Base-by-base conservation (phyloP, 768 basidiomycete genomes). In the Amanita pseudoporphyria region DNA sequence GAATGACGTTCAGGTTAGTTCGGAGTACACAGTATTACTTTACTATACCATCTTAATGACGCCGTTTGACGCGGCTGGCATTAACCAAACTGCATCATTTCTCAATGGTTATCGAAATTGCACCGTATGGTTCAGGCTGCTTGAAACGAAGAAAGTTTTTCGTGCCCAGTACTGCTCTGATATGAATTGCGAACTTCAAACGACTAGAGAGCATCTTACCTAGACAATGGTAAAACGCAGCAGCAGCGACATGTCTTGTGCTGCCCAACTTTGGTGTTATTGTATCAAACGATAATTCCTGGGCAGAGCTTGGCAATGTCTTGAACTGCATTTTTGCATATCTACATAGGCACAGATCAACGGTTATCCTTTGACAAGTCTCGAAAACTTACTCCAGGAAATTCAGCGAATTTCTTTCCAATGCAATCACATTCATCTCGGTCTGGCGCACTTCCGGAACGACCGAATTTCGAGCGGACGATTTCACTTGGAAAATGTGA, bases 181-280 rank as follows among this genome's bases (percentile, higher is more conserved):
- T 41, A 30, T 51, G 37, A 53, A 39, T 14, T 30, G 48, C 40
- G 37, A 50, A 35, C 49, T 38, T 31, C 28, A 38, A 48, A 18
- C 19, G 13, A 56, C 64, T 31, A 19, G 26, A 48, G 50, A 21
- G 28, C 13, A 44, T 48, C 33, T 47, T 52, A 89, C 89, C 87
- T 37, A 92, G 72, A 60, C 87, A 89, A 56, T 92, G 87, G 62
- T 92, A 88, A 62, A 92, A 82, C 3, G 81, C 89, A 13, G 84
- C 78, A 7, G 88, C 81, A 9, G 86, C 89, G 32, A 91, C 84
- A 59, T 82, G 86, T 9, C 77, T 72, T 3, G 83, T 86, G 56
- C 82, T 87, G 1, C 82, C 77, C 38, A 65, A 60, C 53, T 67
- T 74, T 9, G 86, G 87, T 9, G 80, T 83, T 30, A 91, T 71